A percentile compares a stretch with the other conserved stretches of the same genome.
Evolutionary conservation across 2,329 filamentous ascomycete species (phyloP).

Genomic region (Aspergillus quadricinctus): DNA sequence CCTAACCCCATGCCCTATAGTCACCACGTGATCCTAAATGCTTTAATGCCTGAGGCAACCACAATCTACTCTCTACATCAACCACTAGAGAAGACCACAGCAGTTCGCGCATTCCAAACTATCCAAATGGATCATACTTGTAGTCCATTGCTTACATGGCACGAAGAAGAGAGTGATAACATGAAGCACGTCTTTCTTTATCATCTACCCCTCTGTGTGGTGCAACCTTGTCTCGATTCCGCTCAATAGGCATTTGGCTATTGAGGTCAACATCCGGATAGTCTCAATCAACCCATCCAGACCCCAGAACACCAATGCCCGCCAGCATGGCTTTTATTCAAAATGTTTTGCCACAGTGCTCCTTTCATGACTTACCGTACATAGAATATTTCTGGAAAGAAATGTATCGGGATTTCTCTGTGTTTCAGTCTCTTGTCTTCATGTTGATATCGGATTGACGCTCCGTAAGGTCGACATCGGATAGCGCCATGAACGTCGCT

Average conservation of each 20-base stretch:
- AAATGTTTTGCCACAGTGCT: neutral
- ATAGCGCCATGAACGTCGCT: slow-evolving; percentile 19
- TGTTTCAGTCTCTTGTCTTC: neutral
- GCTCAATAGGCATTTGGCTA: slow-evolving; percentile 8
- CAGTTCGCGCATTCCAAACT: neutral
- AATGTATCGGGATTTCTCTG: neutral
- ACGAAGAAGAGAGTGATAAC: neutral
- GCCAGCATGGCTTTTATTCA: neutral
- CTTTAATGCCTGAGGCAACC: neutral
- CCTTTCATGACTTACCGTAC: neutral
- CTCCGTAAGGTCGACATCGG: neutral
- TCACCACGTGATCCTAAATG: neutral
- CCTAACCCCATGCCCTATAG: neutral
- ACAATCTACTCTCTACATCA: neutral
- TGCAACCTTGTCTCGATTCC: neutral
- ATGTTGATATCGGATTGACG: neutral
- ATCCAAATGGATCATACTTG: neutral
- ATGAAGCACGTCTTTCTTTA: neutral
- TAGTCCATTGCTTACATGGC: neutral
- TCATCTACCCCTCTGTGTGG: neutral
- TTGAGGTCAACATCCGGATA: slow-evolving; percentile 10
- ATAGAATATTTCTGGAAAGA: neutral
- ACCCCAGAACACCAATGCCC: neutral
- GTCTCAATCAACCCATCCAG: neutral
- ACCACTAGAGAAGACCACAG: neutral